Conservation (phyloP, 495 filamentous ascomycete genomes). For the Xylaria flabelliformis region DNA sequence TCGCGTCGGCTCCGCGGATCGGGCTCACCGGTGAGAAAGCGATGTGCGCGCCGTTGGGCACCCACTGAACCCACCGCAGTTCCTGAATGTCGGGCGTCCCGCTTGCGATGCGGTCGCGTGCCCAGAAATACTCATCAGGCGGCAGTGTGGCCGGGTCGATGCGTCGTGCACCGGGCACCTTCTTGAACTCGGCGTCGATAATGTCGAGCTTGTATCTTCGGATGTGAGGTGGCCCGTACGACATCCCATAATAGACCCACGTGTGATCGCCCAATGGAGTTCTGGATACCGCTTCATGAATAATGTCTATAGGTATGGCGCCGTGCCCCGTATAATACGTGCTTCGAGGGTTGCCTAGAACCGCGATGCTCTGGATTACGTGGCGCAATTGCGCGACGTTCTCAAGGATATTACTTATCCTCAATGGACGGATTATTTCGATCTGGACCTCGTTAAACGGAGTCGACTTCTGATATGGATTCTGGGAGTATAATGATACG, state of each 20-base stretch:
- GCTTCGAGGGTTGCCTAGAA: conserved; percentile 50
- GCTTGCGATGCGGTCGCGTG: conserved; percentile 45
- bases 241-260: conserved; percentile 60
- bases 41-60: conserved; percentile 58
- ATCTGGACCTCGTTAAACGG: conserved; percentile 33
- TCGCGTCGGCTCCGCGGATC: conserved; percentile 50
- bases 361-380: conserved; percentile 56
- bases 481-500: background rate
- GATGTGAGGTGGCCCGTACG: conserved; percentile 46
- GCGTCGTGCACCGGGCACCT: conserved; percentile 46
- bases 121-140: conserved; percentile 45
- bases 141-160: conserved; percentile 43
- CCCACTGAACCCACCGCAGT: conserved; percentile 61
- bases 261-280: conserved; percentile 50
- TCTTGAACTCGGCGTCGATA: conserved; percentile 48
- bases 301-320: conserved; percentile 45
- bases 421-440: conserved; percentile 59
- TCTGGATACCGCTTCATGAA: conserved; percentile 47
- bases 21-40: conserved; percentile 61
- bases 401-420: conserved; percentile 57
- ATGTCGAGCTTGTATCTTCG: conserved; percentile 41
- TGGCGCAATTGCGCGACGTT: conserved; percentile 64
- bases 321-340: conserved; percentile 52
- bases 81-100: conserved; percentile 56
- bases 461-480: conserved; percentile 6